A percentile compares a stretch with the other conserved stretches of the same genome.
Evolutionary conservation across 1,139 yeast genomes (phyloP).

Genomic region (Suhomyces kunorum): DNA sequence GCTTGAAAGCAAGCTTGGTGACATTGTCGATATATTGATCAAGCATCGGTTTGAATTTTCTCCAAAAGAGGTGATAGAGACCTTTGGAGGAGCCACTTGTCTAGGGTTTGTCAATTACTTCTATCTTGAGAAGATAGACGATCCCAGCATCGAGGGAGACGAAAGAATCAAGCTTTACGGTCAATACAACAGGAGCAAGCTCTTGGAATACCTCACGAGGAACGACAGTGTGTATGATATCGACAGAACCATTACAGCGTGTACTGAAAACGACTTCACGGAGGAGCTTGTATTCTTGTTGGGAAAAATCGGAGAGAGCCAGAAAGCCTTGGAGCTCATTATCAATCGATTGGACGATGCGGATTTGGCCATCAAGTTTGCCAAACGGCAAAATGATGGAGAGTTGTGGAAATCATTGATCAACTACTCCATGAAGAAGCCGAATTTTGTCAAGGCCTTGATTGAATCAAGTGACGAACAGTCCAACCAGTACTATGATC

Average conservation of each 20-base stretch:
- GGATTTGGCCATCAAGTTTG: slow-evolving; percentile 77
- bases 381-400: slow-evolving; percentile 65
- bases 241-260: slow-evolving; percentile 63
- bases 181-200: slow-evolving; percentile 52
- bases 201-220: slow-evolving; percentile 48
- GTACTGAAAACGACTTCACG: slow-evolving; percentile 52
- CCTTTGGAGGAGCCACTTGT: slow-evolving; percentile 34
- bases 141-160: slow-evolving; percentile 45
- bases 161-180: slow-evolving; percentile 66
- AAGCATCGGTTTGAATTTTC: slow-evolving; percentile 65
- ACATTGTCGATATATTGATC: slow-evolving; percentile 58
- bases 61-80: slow-evolving; percentile 50
- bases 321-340: slow-evolving; percentile 72
- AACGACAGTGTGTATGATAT: slow-evolving; percentile 51
- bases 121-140: slow-evolving; percentile 49
- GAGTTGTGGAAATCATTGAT: slow-evolving; percentile 81
- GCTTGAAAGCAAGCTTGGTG: slow-evolving; percentile 40
- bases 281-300: slow-evolving; percentile 80
- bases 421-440: slow-evolving; percentile 68
- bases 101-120: slow-evolving; percentile 61
- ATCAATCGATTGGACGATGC: slow-evolving; percentile 80
- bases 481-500: slow-evolving; percentile 55
- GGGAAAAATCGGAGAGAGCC: slow-evolving; percentile 81
- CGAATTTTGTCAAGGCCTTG: slow-evolving; percentile 71
- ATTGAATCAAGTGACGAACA: slow-evolving; percentile 68